Base-by-base conservation (phyloP, 352 stramenopile species). In the Halophytophthora polymorphica region DNA sequence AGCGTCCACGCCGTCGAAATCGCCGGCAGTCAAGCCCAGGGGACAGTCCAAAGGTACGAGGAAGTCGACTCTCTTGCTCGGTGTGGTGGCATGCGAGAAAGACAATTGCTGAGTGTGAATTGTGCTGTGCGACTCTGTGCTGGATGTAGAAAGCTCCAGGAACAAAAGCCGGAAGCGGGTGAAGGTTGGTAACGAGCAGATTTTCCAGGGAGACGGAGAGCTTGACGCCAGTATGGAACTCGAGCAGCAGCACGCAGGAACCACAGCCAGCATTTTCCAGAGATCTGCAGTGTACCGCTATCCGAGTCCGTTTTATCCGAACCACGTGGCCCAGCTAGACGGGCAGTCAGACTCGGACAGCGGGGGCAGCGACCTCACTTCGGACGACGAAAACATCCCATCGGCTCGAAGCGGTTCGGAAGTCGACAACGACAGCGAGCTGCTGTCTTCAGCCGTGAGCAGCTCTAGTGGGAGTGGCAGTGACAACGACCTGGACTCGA, bases 391-490 rank as follows among this genome's bases (percentile, higher is more conserved):
- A 65, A 60, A 84, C 41, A 61, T 64, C 45, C 46, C 77, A 52
- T 80, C 64, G 14, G 53, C 55, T 33, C 51, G 42, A 42, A 79
- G 56, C 55, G 58, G 36, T 34, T 86, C 73, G 5, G 49, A 62
- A 6, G 45, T 46, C 2, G 59, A 52, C 28, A 66, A 71, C 42
- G 66, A 67, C 33, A 81, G 67, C 17, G 68, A 80, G 23, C 43
- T 73, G 12, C 46, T 69, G 2, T 83, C 64, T 3, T 79, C 55
- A n/a, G 63, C 56, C 2, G 73, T 56, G 33, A 86, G 69, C 49
- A 86, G 62, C 25, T 78, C 72, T 17, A 90, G 77, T 53, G 75
- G 64, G 25, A 84, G 69, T 61, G 77, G 69, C 11, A 89, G 74
- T 22, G 77, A 83, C 11, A 70, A 77, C 18, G 66, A 66, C 7